Conservation (phyloP, 208 protist species). For the Leishmania lainsoni region DNA sequence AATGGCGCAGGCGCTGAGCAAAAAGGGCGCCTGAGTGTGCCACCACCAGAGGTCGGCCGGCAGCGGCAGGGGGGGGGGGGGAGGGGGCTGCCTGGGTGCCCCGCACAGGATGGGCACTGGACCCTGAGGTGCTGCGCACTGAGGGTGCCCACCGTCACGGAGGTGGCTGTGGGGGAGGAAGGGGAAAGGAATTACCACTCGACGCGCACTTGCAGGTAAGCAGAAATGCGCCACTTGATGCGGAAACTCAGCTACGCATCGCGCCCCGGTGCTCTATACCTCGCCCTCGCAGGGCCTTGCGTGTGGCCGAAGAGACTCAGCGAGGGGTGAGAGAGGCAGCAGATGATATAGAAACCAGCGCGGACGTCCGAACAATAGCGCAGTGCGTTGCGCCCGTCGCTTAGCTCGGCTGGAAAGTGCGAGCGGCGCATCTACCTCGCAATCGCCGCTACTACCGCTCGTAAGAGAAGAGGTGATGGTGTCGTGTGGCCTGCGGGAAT, state of each 20-base stretch:
- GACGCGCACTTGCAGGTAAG: background rate
- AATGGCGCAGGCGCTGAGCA: background rate
- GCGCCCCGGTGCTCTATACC: background rate
- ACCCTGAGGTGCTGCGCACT: background rate
- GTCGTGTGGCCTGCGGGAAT: background rate
- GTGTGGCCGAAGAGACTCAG: background rate
- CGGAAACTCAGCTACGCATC: background rate
- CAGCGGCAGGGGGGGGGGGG: background rate
- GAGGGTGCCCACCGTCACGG: background rate
- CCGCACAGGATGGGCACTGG: background rate
- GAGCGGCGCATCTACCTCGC: background rate
- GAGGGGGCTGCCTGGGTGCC: background rate
- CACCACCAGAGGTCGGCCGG: too few species aligned
- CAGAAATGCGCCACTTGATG: background rate
- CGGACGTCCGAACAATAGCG: constrained; percentile 30
- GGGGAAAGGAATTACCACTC: background rate
- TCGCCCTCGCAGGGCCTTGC: background rate
- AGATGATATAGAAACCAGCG: constrained; percentile 15
- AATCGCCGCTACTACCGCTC: background rate
- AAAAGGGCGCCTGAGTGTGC: too few species aligned
- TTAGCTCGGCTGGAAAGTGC: background rate
- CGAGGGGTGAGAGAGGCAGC: constrained; percentile 21
- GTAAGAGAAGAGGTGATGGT: background rate
- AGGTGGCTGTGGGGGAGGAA: too few species aligned
- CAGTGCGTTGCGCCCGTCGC: constrained; percentile 22